These are phyloP conservation scores for Euphrasia arctica DNA, from an alignment of 305 asterid species.

Conservation along the genomic window DNA sequence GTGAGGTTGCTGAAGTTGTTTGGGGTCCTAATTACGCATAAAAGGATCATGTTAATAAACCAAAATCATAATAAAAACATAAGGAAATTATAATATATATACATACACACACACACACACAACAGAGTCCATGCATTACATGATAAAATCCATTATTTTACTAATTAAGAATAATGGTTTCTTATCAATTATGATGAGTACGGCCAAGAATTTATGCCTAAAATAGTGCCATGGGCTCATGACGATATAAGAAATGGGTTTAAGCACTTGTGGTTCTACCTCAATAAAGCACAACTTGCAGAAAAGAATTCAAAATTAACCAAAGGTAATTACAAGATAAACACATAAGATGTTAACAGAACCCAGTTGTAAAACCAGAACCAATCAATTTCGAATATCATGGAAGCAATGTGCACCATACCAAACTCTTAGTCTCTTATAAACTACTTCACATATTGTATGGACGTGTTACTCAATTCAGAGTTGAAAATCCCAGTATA, in stretches of 20 bases:
- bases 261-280: constrained; percentile 15
- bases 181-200: constrained; percentile 12
- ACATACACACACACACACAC: not conserved
- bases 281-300: not conserved
- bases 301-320: no score
- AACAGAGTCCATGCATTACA: constrained; percentile 10
- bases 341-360: no score
- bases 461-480: no score
- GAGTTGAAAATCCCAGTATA: not conserved
- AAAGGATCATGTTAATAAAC: constrained; percentile 25
- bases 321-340: no score
- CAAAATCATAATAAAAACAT: constrained; percentile 14
- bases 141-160: constrained; percentile 5
- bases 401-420: no score
- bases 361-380: no score
- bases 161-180: constrained; percentile 11
- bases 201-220: constrained; percentile 6
- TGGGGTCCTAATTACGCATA: constrained; percentile 61
- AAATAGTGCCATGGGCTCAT: not conserved
- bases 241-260: not conserved
- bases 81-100: constrained; percentile 6
- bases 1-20: constrained; percentile 74
- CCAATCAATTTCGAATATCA: no score
- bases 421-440: no score
- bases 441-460: no score